These are phyloP conservation scores for Agaricales sp. DNA, from an alignment of 1,284 basidiomycete genomes.

Conservation along the genomic window DNA sequence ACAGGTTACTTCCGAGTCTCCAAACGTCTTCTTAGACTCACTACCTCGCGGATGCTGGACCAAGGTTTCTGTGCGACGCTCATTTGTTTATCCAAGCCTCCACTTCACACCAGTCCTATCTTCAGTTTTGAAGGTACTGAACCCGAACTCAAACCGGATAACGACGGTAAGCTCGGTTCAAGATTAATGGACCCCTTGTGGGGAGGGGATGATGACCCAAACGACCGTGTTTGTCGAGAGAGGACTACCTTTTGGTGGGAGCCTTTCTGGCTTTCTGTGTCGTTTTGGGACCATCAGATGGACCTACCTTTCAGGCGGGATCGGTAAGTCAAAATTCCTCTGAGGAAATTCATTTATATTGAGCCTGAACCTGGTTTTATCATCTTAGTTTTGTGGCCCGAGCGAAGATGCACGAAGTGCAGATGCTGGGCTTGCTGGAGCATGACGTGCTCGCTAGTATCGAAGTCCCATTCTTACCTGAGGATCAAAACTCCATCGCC, in stretches of 20 bases:
- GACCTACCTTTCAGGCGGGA: slow-evolving; percentile 82
- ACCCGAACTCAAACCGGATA: slow-evolving; percentile 32
- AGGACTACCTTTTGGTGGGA: slow-evolving; percentile 74
- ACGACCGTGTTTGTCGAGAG: slow-evolving; percentile 24
- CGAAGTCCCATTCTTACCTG: slow-evolving; percentile 57
- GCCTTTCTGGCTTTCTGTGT: slow-evolving; percentile 74
- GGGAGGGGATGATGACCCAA: slow-evolving; percentile 53
- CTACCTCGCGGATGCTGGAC: slow-evolving; percentile 92
- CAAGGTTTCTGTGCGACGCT: slow-evolving; percentile 90
- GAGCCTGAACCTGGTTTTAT: too few species aligned
- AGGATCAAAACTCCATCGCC: slow-evolving; percentile 14
- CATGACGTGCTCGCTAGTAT: slow-evolving; percentile 84
- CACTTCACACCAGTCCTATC: slow-evolving; percentile 85
- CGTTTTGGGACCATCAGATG: slow-evolving; percentile 80
- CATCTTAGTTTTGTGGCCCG: slow-evolving; percentile 77
- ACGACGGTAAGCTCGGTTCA: slow-evolving; percentile 32
- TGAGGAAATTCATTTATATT: slow-evolving; percentile 3
- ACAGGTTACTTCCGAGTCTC: slow-evolving; percentile 92
- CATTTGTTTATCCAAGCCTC: slow-evolving; percentile 86
- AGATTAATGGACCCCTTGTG: slow-evolving; percentile 70
- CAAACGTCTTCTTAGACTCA: slow-evolving; percentile 83
- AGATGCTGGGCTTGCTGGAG: slow-evolving; percentile 85
- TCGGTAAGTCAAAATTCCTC: slow-evolving; percentile 34
- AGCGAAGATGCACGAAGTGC: slow-evolving; percentile 90
- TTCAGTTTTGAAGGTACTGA: slow-evolving; percentile 69